phyloP scores from a whole-genome alignment of 2,329 filamentous ascomycete genomes.

The Diaporthe sp. region DNA sequence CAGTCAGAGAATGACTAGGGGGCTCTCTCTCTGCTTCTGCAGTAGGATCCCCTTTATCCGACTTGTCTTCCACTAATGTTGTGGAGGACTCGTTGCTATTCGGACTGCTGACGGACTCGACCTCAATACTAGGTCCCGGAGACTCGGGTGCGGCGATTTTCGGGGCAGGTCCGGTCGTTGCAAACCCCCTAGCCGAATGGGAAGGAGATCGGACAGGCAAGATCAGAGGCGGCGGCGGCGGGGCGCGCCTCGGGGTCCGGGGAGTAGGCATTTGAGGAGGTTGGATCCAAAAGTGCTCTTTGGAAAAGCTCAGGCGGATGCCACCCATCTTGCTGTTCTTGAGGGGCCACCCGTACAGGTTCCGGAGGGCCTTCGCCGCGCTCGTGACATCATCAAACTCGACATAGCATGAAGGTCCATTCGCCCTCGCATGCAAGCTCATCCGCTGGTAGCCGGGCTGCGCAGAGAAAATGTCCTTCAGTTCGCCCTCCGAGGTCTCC shows the following conservation, averaged over 20 bases:
- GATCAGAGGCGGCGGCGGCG: neutral
- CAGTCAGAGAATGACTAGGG: neutral
- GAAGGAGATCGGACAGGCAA: neutral
- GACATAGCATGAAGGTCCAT: conserved; percentile 98
- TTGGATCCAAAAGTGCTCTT: conserved; percentile 93
- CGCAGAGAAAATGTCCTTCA: conserved; percentile 92
- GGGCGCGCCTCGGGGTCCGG: neutral
- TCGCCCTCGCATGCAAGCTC: conserved; percentile 93
- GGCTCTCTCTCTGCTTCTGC: neutral
- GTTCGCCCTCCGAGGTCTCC: conserved; percentile 93
- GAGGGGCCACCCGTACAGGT: conserved; percentile 86
- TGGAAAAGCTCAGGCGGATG: conserved; percentile 95
- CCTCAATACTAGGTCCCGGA: neutral
- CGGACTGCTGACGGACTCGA: neutral
- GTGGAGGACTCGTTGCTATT: neutral
- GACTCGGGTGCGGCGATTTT: neutral
- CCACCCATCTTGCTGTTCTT: conserved; percentile 95
- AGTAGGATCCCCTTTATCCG: neutral
- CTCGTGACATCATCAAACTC: conserved; percentile 95
- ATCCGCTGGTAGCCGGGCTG: conserved; percentile 95
- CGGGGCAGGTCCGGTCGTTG: neutral
- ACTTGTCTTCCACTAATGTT: neutral
- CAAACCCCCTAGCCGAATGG: neutral
- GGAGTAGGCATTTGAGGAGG: conserved; percentile 70
- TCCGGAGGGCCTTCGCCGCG: conserved; percentile 89